A percentile compares a stretch with the other conserved stretches of the same genome.
phyloP scores from a whole-genome alignment of 1,139 yeast species.

The Debaryomyces subglobosus region DNA sequence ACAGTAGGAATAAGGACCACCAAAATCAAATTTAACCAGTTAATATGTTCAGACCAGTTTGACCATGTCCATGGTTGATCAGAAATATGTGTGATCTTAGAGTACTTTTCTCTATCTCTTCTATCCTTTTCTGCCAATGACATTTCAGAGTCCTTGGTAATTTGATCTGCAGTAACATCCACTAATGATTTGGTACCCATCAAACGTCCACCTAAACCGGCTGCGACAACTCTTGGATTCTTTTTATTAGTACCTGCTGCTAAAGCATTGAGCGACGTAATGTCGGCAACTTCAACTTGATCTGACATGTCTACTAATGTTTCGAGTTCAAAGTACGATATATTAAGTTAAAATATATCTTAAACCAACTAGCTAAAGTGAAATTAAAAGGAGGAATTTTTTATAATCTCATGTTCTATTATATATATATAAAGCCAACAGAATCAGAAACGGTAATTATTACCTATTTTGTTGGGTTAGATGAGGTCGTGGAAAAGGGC shows the following conservation, averaged over 20 bases:
- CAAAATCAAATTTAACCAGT: constrained; percentile 89
- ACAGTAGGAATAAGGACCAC: constrained; percentile 70
- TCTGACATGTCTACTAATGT: constrained; percentile 3
- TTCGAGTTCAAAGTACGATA: background rate
- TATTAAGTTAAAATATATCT: background rate
- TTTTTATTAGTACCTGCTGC: constrained; percentile 86
- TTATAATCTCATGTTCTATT: background rate
- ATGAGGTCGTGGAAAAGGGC: background rate
- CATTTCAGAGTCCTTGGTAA: constrained; percentile 56
- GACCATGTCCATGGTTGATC: constrained; percentile 87
- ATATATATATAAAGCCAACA: constrained; percentile 4
- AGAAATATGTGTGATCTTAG: constrained; percentile 68
- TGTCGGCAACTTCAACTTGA: constrained; percentile 58
- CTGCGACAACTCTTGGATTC: constrained; percentile 70
- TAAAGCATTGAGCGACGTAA: constrained; percentile 77
- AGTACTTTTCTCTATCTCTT: constrained; percentile 50
- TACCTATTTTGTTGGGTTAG: background rate
- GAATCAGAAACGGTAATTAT: background rate
- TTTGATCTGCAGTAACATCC: constrained; percentile 64
- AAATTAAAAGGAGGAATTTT: background rate
- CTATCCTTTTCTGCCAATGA: constrained; percentile 57
- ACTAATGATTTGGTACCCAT: constrained; percentile 82
- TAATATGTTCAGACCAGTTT: constrained; percentile 87
- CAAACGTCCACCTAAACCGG: constrained; percentile 74
- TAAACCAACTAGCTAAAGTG: background rate